These are phyloP conservation scores for Ascobolus immersus DNA, from an alignment of 495 filamentous ascomycete species.

Conservation along the genomic window DNA sequence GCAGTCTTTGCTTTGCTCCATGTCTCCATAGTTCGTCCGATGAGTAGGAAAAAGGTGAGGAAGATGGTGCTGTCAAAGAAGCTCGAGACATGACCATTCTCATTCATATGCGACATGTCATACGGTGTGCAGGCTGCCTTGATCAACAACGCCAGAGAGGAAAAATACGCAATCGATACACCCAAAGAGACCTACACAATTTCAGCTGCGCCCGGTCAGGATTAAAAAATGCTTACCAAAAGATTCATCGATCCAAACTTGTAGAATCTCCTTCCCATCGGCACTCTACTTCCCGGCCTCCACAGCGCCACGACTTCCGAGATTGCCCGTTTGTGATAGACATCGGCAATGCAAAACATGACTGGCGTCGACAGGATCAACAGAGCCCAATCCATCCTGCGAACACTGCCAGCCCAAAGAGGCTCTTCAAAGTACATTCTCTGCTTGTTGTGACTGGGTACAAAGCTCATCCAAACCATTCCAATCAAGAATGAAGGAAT, in stretches of 20 bases:
- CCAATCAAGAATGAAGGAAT: conserved; percentile 80
- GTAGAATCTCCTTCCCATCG: conserved; percentile 53
- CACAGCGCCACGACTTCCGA: conserved; percentile 62
- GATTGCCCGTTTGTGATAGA: conserved; percentile 54
- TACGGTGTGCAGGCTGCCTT: conserved; percentile 28
- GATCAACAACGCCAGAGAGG: conserved; percentile 55
- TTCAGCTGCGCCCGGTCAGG: background rate
- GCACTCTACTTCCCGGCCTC: conserved; percentile 52
- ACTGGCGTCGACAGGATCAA: conserved; percentile 73
- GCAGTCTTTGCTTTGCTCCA: conserved; percentile 85
- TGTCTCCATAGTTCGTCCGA: conserved; percentile 55
- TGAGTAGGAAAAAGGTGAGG: conserved; percentile 70
- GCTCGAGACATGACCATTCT: conserved; percentile 27
- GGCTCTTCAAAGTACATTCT: conserved; percentile 40
- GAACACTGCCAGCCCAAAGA: conserved; percentile 46
- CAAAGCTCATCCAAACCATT: conserved; percentile 71
- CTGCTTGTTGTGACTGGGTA: conserved; percentile 28
- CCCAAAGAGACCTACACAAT: conserved; percentile 40
- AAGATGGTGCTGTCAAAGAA: conserved; percentile 95
- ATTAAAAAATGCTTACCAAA: conserved; percentile 18
- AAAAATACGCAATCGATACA: conserved; percentile 68
- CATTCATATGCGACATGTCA: too few species aligned
- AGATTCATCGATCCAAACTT: conserved; percentile 95
- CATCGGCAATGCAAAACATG: conserved; percentile 67
- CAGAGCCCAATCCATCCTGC: conserved; percentile 54